These are phyloP conservation scores for Thraustochytrium striatum DNA, from an alignment of 352 stramenopile genomes.

Conservation along the genomic window DNA sequence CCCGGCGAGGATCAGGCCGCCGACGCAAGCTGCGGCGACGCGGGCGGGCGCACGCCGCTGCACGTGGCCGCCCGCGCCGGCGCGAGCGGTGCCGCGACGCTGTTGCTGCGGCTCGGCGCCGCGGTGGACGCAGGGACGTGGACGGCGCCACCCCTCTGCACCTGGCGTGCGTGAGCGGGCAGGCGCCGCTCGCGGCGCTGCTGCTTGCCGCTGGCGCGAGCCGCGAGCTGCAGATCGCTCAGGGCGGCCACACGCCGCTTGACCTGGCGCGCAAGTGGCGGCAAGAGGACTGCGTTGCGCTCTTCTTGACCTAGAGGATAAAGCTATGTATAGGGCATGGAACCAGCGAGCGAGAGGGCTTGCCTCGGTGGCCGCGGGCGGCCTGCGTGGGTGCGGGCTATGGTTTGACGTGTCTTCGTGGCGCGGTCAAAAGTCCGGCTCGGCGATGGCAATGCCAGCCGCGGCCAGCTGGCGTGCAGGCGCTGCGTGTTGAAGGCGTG, in stretches of 20 bases:
- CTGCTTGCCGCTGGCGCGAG: background rate
- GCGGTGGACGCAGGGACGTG: too few relatives aligned
- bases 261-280: conserved; percentile 13
- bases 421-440: conserved; percentile 21
- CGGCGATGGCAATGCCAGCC: conserved; percentile 24
- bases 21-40: background rate
- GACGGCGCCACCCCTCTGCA: conserved; percentile 19
- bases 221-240: background rate
- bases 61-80: conserved; percentile 20
- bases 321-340: background rate
- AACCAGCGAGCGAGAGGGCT: background rate
- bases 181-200: background rate
- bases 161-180: conserved; percentile 21
- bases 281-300: conserved; percentile 4
- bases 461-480: conserved; percentile 19
- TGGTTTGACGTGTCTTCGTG: background rate
- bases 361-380: background rate
- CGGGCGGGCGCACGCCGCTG: background rate
- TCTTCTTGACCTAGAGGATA: background rate
- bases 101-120: too few relatives aligned
- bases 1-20: background rate
- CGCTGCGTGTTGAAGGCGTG: conserved; percentile 35
- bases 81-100: too few relatives aligned
- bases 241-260: conserved; percentile 8
- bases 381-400: background rate